Conservation (phyloP, 306 rosid genomes). For the Prunus armeniaca region DNA sequence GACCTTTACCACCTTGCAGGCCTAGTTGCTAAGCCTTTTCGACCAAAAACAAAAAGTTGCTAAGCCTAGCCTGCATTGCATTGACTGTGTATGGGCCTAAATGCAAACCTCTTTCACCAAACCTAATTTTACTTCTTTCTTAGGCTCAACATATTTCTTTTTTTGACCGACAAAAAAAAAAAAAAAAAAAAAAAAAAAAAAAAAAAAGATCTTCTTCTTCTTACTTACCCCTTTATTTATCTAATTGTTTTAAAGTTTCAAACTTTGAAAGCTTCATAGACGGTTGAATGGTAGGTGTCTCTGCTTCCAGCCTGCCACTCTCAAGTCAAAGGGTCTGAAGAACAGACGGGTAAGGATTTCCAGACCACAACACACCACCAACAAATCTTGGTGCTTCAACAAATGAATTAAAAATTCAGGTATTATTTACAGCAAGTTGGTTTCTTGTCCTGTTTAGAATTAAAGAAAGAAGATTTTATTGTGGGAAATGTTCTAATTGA, state of each 20-base stretch:
- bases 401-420: not conserved
- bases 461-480: not conserved
- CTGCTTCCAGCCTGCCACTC: constrained; percentile 9
- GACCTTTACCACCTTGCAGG: no score
- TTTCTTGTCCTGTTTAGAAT: not conserved
- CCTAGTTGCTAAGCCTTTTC: no score
- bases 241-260: not conserved
- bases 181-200: no score
- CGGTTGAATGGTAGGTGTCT: constrained; percentile 21
- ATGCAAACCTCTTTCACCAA: no score
- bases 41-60: no score
- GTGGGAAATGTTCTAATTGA: constrained; percentile 27
- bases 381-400: constrained; percentile 13
- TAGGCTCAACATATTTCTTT: not conserved
- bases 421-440: not conserved
- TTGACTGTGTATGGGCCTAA: no score
- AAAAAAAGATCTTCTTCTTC: no score
- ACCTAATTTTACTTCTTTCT: not conserved
- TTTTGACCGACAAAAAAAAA: no score
- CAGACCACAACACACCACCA: not conserved
- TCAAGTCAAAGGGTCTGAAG: constrained; percentile 14
- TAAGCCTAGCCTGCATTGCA: no score
- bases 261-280: not conserved
- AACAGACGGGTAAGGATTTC: not conserved
- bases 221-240: not conserved